A percentile compares a stretch with the other conserved stretches of the same genome.
These are phyloP conservation scores for Schizophyllum commune DNA, from an alignment of 1,284 basidiomycete species.

Conservation along the genomic window DNA sequence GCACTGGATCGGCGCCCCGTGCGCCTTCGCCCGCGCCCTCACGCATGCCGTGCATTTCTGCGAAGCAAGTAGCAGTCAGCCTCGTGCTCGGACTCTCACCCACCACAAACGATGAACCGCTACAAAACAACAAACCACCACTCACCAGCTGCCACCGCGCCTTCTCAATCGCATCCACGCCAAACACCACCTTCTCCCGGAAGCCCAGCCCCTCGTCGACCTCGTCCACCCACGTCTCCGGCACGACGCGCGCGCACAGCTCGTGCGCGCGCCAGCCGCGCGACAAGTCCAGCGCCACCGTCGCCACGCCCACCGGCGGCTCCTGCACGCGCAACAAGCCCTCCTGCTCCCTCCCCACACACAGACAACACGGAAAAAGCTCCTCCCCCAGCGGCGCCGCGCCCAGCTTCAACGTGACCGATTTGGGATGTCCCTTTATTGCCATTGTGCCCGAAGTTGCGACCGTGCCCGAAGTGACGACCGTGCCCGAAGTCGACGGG, in stretches of 20 bases:
- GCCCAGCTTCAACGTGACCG: constrained; percentile 53
- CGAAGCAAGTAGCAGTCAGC: constrained; percentile 5
- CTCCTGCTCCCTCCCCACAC: constrained; percentile 49
- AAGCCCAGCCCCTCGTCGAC: constrained; percentile 33
- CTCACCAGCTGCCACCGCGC: constrained; percentile 87
- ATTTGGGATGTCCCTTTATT: constrained; percentile 23
- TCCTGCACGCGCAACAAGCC: constrained; percentile 67
- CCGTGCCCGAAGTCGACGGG: background rate
- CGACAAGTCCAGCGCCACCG: constrained; percentile 9
- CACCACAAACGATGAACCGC: too few species aligned
- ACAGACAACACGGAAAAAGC: constrained; percentile 74
- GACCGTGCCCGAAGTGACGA: background rate
- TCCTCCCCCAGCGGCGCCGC: constrained; percentile 52
- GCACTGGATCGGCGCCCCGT: constrained; percentile 92
- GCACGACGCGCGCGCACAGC: constrained; percentile 69
- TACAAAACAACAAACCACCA: constrained; percentile 14
- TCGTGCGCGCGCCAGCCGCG: constrained; percentile 66
- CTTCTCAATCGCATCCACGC: constrained; percentile 34
- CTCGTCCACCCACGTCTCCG: constrained; percentile 82
- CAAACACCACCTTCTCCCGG: constrained; percentile 18
- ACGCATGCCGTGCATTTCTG: constrained; percentile 87
- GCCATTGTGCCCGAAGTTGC: background rate
- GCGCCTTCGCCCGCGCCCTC: constrained; percentile 55
- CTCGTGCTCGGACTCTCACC: background rate
- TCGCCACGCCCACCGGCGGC: constrained; percentile 42